These are phyloP conservation scores for Glycine tomentella DNA, from an alignment of 306 rosid species.

Conservation along the genomic window DNA sequence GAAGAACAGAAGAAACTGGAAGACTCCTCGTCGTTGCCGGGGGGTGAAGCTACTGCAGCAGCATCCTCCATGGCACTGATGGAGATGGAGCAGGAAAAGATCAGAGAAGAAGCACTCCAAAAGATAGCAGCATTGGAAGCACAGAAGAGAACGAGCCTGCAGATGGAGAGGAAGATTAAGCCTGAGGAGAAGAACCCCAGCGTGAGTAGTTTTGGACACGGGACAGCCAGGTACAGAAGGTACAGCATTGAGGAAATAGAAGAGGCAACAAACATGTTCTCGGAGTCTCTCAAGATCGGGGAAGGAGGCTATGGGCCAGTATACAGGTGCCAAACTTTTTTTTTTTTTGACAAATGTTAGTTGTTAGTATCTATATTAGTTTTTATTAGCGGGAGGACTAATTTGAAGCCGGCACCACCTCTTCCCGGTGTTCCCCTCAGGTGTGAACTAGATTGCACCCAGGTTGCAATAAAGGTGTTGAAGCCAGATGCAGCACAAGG, in stretches of 20 bases:
- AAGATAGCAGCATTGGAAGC: slow-evolving; percentile 47
- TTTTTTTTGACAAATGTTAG: no score
- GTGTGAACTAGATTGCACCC: slow-evolving; percentile 80
- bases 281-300: slow-evolving; percentile 67
- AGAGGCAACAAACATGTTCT: slow-evolving; percentile 65
- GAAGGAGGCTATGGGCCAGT: slow-evolving; percentile 99
- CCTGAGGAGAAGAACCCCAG: slow-evolving; percentile 21
- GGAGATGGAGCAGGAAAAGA: slow-evolving; percentile 46
- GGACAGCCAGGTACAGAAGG: slow-evolving; percentile 59
- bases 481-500: slow-evolving; percentile 85
- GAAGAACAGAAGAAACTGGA: slow-evolving; percentile 62
- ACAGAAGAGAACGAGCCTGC: not conserved
- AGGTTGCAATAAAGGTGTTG: slow-evolving; percentile 82
- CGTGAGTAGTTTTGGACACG: not conserved
- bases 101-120: slow-evolving; percentile 65
- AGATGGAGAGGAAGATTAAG: no score
- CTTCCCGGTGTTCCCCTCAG: no score
- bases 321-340: slow-evolving; percentile 29
- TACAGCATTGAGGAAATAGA: slow-evolving; percentile 82
- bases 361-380: no score
- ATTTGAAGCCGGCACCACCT: no score
- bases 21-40: slow-evolving; percentile 5
- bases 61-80: no score
- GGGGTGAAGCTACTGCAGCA: no score
- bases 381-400: no score